Percentiles rank a stretch among this genome's conserved stretches.
Conservation (phyloP, 2,329 filamentous ascomycete genomes). For the Neopestalotiopsis sp. region DNA sequence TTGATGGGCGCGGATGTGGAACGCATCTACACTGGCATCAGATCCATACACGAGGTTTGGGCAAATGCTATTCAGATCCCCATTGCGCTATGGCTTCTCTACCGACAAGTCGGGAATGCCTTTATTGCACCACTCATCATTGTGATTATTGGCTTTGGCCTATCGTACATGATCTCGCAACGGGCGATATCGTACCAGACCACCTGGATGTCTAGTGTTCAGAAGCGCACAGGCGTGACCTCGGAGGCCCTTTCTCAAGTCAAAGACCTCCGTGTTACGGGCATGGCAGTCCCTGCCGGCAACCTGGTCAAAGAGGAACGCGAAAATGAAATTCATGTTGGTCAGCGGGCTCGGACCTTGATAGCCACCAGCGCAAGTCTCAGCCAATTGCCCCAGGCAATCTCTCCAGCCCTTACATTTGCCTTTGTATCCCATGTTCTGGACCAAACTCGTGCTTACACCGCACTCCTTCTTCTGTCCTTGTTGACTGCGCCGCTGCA, state of each 20-base stretch:
- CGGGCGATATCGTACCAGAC: conserved; percentile 21
- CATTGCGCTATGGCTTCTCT: conserved; percentile 16
- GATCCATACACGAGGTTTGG: conserved; percentile 33
- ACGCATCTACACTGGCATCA: conserved; percentile 30
- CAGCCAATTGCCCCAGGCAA: background rate
- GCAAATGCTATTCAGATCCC: conserved; percentile 28
- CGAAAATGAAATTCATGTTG: conserved; percentile 37
- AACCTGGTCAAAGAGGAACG: conserved; percentile 40
- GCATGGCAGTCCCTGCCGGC: conserved; percentile 37
- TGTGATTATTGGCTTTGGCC: conserved; percentile 1
- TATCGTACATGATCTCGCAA: conserved; percentile 16
- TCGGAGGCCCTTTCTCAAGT: conserved; percentile 38
- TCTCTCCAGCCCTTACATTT: conserved; percentile 13
- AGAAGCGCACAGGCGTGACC: conserved; percentile 34
- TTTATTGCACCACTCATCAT: conserved; percentile 26
- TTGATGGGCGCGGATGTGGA: conserved; percentile 41
- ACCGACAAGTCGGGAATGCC: conserved; percentile 10
- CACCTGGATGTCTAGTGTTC: conserved; percentile 31
- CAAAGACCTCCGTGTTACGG: conserved; percentile 46
- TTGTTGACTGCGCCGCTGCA: conserved; percentile 3
- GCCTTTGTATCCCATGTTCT: conserved; percentile 5
- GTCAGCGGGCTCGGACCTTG: conserved; percentile 33
- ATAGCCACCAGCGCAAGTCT: background rate
- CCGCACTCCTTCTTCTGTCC: background rate
- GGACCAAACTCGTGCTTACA: conserved; percentile 9